Evolutionary conservation across 169 alveolate genomes (phyloP).

Genomic region (Babesia divergens): DNA sequence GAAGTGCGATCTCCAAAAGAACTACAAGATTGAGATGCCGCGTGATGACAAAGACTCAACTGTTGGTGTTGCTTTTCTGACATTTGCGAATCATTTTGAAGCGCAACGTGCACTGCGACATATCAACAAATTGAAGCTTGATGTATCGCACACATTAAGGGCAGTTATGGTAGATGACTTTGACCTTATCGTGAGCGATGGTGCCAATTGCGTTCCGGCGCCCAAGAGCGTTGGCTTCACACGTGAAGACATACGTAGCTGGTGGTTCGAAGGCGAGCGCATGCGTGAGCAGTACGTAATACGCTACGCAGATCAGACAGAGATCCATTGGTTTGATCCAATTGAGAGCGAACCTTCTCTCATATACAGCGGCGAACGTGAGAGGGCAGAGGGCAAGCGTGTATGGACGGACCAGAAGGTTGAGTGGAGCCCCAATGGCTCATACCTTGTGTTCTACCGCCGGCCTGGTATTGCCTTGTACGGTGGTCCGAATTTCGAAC

Average conservation of each 20-base stretch:
- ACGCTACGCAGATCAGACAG: constrained; percentile 83
- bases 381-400: constrained; percentile 81
- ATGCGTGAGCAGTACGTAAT: constrained; percentile 85
- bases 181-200: constrained; percentile 68
- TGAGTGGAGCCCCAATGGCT: constrained; percentile 89
- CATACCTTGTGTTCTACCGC: constrained; percentile 85
- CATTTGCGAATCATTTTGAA: constrained; percentile 73
- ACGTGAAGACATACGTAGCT: constrained; percentile 81
- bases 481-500: constrained; percentile 85
- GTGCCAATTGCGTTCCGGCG: constrained; percentile 74
- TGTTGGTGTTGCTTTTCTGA: constrained; percentile 75
- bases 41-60: constrained; percentile 64
- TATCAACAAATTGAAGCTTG: constrained; percentile 64
- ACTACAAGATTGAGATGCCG: constrained; percentile 67
- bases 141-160: constrained; percentile 70
- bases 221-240: constrained; percentile 79
- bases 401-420: constrained; percentile 87
- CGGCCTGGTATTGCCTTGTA: constrained; percentile 87
- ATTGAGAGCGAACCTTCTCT: constrained; percentile 81
- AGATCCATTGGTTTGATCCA: constrained; percentile 86
- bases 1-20: constrained; percentile 55
- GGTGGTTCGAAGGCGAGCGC: constrained; percentile 81
- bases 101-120: constrained; percentile 70
- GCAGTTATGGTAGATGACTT: constrained; percentile 78
- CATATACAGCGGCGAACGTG: constrained; percentile 81